Conservation (phyloP, 31 red algal species). For the Odonthalia washingtoniensis region DNA sequence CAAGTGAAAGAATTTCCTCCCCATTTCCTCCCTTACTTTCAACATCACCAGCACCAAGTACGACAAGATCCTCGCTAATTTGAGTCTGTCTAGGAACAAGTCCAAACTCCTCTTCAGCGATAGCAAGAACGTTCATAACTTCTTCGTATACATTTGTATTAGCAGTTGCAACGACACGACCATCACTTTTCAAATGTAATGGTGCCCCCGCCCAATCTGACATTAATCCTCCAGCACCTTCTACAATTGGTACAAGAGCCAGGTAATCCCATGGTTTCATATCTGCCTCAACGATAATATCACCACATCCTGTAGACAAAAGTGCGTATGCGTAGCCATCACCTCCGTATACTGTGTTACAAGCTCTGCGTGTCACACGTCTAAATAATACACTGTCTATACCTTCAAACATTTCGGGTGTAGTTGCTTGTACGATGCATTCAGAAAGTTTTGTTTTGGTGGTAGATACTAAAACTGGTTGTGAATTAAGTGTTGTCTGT, state of each 20-base stretch:
- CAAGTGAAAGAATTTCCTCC: conserved; percentile 14
- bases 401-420: no score
- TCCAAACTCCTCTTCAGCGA: conserved; percentile 35
- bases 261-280: conserved; percentile 94
- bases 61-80: conserved; percentile 29
- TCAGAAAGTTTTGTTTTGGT: no score
- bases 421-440: no score
- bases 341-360: conserved; percentile 72
- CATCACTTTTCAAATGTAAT: conserved; percentile 69
- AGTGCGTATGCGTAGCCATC: conserved; percentile 96
- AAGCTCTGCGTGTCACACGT: conserved; percentile 33
- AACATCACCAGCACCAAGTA: conserved; percentile 19
- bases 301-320: conserved; percentile 70
- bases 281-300: conserved; percentile 93
- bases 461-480: conserved; percentile 70
- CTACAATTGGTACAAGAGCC: conserved; percentile 85
- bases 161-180: conserved; percentile 79
- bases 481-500: conserved; percentile 56
- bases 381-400: conserved; percentile 61
- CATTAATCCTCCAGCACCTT: conserved; percentile 85
- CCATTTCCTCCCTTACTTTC: not conserved
- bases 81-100: conserved; percentile 17
- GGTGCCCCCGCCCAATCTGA: conserved; percentile 83
- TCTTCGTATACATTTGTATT: no score
- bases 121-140: no score